Base-by-base conservation (phyloP, 495 filamentous ascomycete species). In the Tuber melanosporum region DNA sequence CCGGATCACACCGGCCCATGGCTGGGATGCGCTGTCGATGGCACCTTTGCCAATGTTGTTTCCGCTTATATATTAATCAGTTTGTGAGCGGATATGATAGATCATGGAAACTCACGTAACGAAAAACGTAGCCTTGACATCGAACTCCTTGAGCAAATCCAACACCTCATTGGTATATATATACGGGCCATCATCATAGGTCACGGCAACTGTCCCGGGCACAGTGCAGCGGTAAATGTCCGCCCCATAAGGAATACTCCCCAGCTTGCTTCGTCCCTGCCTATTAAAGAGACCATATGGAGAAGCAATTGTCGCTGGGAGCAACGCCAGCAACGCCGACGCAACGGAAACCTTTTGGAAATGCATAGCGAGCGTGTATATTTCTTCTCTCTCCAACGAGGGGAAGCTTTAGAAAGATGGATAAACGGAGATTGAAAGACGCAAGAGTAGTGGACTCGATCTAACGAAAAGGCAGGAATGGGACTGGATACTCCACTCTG, bases 41-140 rank as follows among this genome's bases (percentile, higher is more conserved):
- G 79, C 72, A 6, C 91, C 91, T 80, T 93, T 94, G 75, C 88
- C 90, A 42, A 90, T 84, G 80, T 92, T 93, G 84, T 88, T 90
- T 14, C 92, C 92, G 8, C 78, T 80, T 9, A 32, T 52, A n/a
- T 46, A 39, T 70, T 39, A 77, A 14, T 19, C 57, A 19, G 62
- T 39, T 44, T 39, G n/a, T 3, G 43, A 79, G 10, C 32, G n/a
- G 12, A 43, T 20, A 5, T 6, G 5, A 49, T 22, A 36, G n/a
- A 1, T 42, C 19, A 4, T 14, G 36, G 57, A 22, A n/a, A 79
- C 78, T 36, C 75, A 80, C 78, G 78, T 93, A 15, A 93, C 84
- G 83, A 94, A 95, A 82, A 94, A 94, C 0, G 92, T 94, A 0
- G 91, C 92, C 9, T 87, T 87, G 22, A 89, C 92, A 66, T 86